Conservation (phyloP, 352 stramenopile species). For the Globisporangium spinosum region DNA sequence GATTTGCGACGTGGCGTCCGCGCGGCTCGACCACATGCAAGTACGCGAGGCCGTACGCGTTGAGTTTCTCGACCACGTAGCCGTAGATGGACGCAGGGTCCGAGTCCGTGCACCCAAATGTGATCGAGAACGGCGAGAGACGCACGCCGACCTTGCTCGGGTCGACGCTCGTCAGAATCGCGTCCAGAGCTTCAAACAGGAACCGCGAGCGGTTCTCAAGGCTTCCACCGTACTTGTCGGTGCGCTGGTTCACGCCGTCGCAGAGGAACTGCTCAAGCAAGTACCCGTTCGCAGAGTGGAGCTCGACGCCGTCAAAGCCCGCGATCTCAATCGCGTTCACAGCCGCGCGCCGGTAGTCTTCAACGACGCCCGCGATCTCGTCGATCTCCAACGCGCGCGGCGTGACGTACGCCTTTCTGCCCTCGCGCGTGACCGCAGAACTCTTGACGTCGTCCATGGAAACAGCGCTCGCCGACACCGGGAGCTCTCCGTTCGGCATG, state of each 20-base stretch:
- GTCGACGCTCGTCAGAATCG: slow-evolving; percentile 4
- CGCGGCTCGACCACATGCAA: slow-evolving; percentile 35
- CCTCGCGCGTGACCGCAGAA: slow-evolving; percentile 22
- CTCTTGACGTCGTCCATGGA: slow-evolving; percentile 18
- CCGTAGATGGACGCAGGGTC: slow-evolving; percentile 25
- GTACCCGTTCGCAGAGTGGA: slow-evolving; percentile 88
- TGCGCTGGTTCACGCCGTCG: slow-evolving; percentile 53
- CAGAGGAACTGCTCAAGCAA: slow-evolving; percentile 86
- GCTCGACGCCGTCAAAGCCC: slow-evolving; percentile 87
- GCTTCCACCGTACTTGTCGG: slow-evolving; percentile 73
- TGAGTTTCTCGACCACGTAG: slow-evolving; percentile 18
- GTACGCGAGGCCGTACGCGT: slow-evolving; percentile 25
- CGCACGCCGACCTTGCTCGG: slow-evolving; percentile 13
- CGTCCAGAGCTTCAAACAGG: slow-evolving; percentile 51
- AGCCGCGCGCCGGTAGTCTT: slow-evolving; percentile 57
- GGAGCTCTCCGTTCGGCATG: slow-evolving; percentile 45
- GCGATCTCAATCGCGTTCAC: slow-evolving; percentile 47
- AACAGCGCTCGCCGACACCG: slow-evolving; percentile 40
- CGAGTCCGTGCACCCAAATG: slow-evolving; percentile 22
- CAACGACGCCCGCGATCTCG: slow-evolving; percentile 54
- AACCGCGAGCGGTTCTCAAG: slow-evolving; percentile 69
- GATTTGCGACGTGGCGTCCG: slow-evolving; percentile 14
- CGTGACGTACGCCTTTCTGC: slow-evolving; percentile 28
- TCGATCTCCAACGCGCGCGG: slow-evolving; percentile 52
- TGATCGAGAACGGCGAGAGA: slow-evolving; percentile 19